Base-by-base conservation (phyloP, 2,329 filamentous ascomycete genomes). In the Hymenoscyphus infarciens region DNA sequence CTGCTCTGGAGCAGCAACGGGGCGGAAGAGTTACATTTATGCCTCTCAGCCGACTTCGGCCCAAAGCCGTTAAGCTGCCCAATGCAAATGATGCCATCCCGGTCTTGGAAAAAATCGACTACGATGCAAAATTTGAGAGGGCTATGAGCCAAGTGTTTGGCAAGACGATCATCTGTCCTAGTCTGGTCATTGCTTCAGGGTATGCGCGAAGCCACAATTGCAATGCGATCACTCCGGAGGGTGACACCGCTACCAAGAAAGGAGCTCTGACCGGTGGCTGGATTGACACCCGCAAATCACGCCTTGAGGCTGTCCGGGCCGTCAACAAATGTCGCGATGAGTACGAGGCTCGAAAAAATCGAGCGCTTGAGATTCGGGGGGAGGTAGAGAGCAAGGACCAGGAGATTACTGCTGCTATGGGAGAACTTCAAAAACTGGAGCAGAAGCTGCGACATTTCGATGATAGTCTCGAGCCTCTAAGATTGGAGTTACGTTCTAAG, bases 81-180 rank as follows among this genome's bases (percentile, higher is more conserved):
- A 88, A 90, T 64, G 91, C 91, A 0, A 90, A 87, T 67, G 94
- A 98, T 75, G 94, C 92, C 1, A 86, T 97, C 39, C 91, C 92
- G 1, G 85, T 99, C 70, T 81, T 97, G 62, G 89, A 87, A 72
- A 97, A 96, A 76, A 84, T 98, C 64, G 83, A 86, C 57, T 99
- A 88, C 72, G 89, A 97, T 59, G 73, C 82, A 1, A 81, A 79
- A 65, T 97, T 88, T 69, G 91, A 96, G 63, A 89, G 86, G 70
- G 95, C 95, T 0, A 95, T 99, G 75, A 87, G 91, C 73, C 93
- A 97, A 74, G 92, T 99, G 0, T 99, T 99, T 77, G 95, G 93
- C 56, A 96, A 92, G 76, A 95, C 92, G 0, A 92, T 99, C 59
- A 89, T 99, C 61, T 98, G 95, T 69, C 93, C 94, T 2, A 96